Base-by-base conservation (phyloP, 495 filamentous ascomycete species). In the Cetradonia linearis region DNA sequence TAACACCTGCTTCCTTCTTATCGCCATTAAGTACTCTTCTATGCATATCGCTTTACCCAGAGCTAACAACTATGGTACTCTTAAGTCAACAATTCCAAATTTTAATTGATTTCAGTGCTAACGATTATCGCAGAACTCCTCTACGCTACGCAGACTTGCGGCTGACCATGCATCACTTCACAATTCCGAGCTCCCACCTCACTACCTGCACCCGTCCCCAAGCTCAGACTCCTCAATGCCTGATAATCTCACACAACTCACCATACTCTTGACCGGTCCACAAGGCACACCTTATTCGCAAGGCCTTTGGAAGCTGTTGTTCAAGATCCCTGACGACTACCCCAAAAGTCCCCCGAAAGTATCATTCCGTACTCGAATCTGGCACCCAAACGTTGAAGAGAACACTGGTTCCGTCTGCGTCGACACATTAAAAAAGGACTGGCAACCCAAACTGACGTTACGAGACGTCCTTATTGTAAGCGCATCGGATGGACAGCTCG, bases 311-410 rank as follows among this genome's bases (percentile, higher is more conserved):
- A 81, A 75, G 58, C 69, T 88, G 11, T 76, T 81, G 52, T 71
- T 88, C 33, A 78, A 78, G 44, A 83, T 88, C 57, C 85, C 85
- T 1, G 70, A 76, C 2, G 81, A 78, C 50, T 88, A 87, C 63
- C 85, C 85, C 6, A 73, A 74, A 28, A 79, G 74, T 23, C 84
- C 85, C 34, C 85, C 85, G 8, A 87, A 82, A 58, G 85, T 85
- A 7, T 75, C 74, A 23, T 88, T 88, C 66, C 77, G 76, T 53
- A 88, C 85, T 10, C 76, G 78, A 36, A 85, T 88, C 30, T 88
- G 83, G 78, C 85, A 88, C 62, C 85, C 85, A 0, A 88, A 88
- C 64, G 81, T 88, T 57, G 85, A 88, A 62, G 82, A 84, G 63
- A 72, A 71, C 28, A 81, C 79, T 3, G 85, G 85, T 0, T 79